A percentile compares a stretch with the other conserved stretches of the same genome.
Evolutionary conservation across 2,329 filamentous ascomycete genomes (phyloP).

Genomic region (Cordyceps pruinosa): DNA sequence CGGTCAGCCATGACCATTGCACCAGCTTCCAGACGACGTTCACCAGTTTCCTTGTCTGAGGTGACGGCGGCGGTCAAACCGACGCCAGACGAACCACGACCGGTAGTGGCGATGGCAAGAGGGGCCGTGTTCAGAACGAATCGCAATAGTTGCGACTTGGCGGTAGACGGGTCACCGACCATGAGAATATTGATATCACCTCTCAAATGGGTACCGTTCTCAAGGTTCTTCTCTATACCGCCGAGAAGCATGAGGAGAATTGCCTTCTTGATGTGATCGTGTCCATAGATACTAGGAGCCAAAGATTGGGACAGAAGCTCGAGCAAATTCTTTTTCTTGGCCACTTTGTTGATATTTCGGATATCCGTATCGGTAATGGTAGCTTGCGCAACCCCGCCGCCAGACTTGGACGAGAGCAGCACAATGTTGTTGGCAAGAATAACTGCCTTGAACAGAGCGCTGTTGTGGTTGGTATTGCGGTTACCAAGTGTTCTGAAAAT

Average conservation of each 20-base stretch:
- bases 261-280: conserved; percentile 96
- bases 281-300: conserved; percentile 92
- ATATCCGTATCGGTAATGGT: conserved; percentile 95
- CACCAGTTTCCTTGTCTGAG: conserved; percentile 93
- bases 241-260: conserved; percentile 91
- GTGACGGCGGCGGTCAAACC: conserved; percentile 97
- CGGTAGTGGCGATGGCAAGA: conserved; percentile 92
- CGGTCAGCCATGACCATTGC: conserved; percentile 98
- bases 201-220: conserved; percentile 94
- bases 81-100: conserved; percentile 91
- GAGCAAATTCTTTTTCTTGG: conserved; percentile 91
- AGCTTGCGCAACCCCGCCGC: conserved; percentile 84
- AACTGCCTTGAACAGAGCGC: conserved; percentile 89
- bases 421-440: conserved; percentile 94
- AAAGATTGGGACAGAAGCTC: conserved; percentile 89
- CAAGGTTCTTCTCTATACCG: conserved; percentile 96
- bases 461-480: conserved; percentile 82
- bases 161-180: conserved; percentile 97
- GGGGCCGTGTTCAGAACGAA: conserved; percentile 97
- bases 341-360: conserved; percentile 95
- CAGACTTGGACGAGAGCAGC: conserved; percentile 89
- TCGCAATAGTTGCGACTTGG: conserved; percentile 94
- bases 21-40: conserved; percentile 88
- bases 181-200: conserved; percentile 99
- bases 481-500: conserved; percentile 93